These are phyloP conservation scores for Fusarium kyushuense DNA, from an alignment of 2,329 filamentous ascomycete species.

Conservation along the genomic window DNA sequence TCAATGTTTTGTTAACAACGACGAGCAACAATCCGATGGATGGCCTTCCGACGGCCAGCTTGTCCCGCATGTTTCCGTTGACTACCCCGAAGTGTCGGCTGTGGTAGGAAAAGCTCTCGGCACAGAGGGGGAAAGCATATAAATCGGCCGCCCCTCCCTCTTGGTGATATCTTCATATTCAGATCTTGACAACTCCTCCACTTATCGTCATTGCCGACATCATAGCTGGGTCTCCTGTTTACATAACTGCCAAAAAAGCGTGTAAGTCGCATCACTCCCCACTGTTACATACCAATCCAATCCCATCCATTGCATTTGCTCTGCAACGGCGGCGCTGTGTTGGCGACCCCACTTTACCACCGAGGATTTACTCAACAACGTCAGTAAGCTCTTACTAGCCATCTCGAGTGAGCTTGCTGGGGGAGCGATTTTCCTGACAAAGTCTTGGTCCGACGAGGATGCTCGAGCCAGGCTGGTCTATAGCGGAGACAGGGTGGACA, in stretches of 20 bases:
- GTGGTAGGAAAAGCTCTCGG: constrained; percentile 49
- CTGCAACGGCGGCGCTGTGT: constrained; percentile 31
- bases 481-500: constrained; percentile 39
- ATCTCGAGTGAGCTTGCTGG: constrained; percentile 45
- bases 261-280: constrained; percentile 45
- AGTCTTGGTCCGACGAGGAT: constrained; percentile 40
- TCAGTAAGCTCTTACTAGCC: constrained; percentile 44
- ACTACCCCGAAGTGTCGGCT: constrained; percentile 46
- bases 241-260: constrained; percentile 34
- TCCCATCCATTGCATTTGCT: constrained; percentile 37
- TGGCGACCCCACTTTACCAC: constrained; percentile 47
- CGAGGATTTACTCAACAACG: constrained; percentile 43
- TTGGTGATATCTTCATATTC: constrained; percentile 23
- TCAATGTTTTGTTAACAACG: constrained; percentile 37
- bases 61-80: constrained; percentile 52
- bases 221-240: constrained; percentile 39
- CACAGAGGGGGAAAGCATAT: constrained; percentile 47
- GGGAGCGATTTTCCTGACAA: constrained; percentile 33
- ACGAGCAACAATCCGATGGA: constrained; percentile 37
- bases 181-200: constrained; percentile 27
- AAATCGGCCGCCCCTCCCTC: constrained; percentile 38
- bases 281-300: constrained; percentile 41
- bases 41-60: constrained; percentile 33
- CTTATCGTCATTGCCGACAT: constrained; percentile 40
- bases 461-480: constrained; percentile 27